These are phyloP conservation scores for Fusarium sp. DNA, from an alignment of 2,329 filamentous ascomycete species.

Conservation along the genomic window DNA sequence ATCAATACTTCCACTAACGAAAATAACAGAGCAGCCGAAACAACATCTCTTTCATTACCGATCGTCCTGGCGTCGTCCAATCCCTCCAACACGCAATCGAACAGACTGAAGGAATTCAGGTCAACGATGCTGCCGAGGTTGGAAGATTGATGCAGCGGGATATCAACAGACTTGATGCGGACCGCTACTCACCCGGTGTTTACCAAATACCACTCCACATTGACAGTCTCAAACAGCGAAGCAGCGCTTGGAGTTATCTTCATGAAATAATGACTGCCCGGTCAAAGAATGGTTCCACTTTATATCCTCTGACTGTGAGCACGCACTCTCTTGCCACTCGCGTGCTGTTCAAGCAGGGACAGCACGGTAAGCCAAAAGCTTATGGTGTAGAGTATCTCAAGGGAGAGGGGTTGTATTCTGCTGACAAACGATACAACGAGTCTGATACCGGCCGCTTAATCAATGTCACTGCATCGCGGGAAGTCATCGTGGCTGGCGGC, in stretches of 20 bases:
- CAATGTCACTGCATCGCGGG: slow-evolving; percentile 34
- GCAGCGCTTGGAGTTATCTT: slow-evolving; percentile 33
- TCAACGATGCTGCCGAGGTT: slow-evolving; percentile 43
- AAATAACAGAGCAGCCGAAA: slow-evolving; percentile 37
- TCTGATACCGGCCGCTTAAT: slow-evolving; percentile 9
- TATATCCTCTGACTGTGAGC: slow-evolving; percentile 59
- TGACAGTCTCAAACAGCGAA: slow-evolving; percentile 30
- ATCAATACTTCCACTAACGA: neutral
- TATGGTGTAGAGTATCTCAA: slow-evolving; percentile 54
- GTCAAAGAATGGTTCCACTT: slow-evolving; percentile 27
- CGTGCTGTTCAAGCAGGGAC: slow-evolving; percentile 51
- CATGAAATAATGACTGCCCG: slow-evolving; percentile 48
- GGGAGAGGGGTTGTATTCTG: slow-evolving; percentile 58
- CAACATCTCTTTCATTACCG: slow-evolving; percentile 36
- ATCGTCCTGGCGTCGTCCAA: slow-evolving; percentile 27
- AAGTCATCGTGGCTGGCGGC: slow-evolving; percentile 44
- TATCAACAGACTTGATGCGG: slow-evolving; percentile 44
- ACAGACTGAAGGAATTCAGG: slow-evolving; percentile 26
- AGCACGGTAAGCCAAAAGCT: slow-evolving; percentile 21
- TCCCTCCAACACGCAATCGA: slow-evolving; percentile 19
- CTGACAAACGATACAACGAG: slow-evolving; percentile 50
- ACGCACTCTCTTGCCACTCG: slow-evolving; percentile 54
- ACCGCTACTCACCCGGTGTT: slow-evolving; percentile 49
- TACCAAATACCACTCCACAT: slow-evolving; percentile 50
- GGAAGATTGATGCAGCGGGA: slow-evolving; percentile 50